Percentiles rank a stretch among this genome's conserved stretches.
Evolutionary conservation across 2,329 filamentous ascomycete species (phyloP).

Genomic region (Hortaea sp.): DNA sequence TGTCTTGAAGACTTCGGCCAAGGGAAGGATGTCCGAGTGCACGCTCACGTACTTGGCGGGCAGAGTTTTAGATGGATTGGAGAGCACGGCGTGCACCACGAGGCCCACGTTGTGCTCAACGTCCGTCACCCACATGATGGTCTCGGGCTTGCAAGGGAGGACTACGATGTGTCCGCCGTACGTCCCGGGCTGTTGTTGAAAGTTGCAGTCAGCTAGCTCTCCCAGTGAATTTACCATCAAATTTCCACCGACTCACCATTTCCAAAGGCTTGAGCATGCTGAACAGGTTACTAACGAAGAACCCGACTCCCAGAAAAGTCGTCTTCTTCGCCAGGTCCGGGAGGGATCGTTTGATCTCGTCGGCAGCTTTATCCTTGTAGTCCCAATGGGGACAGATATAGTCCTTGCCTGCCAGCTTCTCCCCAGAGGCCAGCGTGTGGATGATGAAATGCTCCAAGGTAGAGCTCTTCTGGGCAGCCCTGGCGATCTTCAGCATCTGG

Average conservation of each 20-base stretch:
- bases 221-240: not conserved
- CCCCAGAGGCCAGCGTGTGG: conserved; percentile 6
- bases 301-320: conserved; percentile 10
- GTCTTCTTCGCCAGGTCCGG: conserved; percentile 11
- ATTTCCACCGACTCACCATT: conserved; percentile 1
- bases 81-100: conserved; percentile 6
- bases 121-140: conserved; percentile 3
- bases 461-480: conserved; percentile 5
- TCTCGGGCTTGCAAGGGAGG: conserved; percentile 1
- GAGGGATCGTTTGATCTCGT: conserved; percentile 5
- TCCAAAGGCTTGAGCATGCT: conserved; percentile 6
- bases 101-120: conserved; percentile 5
- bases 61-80: conserved; percentile 4
- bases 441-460: conserved; percentile 9
- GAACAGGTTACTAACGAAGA: conserved; percentile 9
- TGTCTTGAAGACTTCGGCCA: conserved; percentile 3
- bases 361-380: conserved; percentile 10
- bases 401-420: conserved; percentile 5
- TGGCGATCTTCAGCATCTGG: conserved; percentile 10
- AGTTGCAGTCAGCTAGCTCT: not conserved
- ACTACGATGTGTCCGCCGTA: conserved; percentile 4
- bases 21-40: conserved; percentile 5
- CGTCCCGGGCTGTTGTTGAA: not conserved
- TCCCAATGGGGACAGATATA: conserved; percentile 9
- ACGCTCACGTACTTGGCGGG: conserved; percentile 5